These are phyloP conservation scores for Backusella sp. DNA, from an alignment of 192 early-diverging fungal genomes.

Conservation along the genomic window DNA sequence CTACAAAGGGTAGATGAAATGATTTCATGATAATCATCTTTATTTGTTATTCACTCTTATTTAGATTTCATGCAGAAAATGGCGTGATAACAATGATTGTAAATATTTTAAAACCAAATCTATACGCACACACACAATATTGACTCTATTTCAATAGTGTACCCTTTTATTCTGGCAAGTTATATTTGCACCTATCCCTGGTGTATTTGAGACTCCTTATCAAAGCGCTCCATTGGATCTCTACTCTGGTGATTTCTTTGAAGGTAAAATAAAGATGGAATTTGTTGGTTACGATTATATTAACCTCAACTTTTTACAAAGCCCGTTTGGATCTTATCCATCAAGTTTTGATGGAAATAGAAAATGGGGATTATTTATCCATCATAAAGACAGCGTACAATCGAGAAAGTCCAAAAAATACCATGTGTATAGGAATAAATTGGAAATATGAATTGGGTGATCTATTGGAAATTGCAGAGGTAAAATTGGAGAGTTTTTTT, in stretches of 20 bases:
- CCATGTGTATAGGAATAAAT: conserved; percentile 48
- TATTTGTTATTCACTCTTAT: background rate
- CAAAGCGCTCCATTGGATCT: conserved; percentile 69
- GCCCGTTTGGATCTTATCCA: conserved; percentile 41
- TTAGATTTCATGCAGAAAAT: conserved; percentile 62
- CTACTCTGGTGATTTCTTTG: conserved; percentile 61
- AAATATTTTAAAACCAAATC: background rate
- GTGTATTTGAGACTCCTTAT: conserved; percentile 70
- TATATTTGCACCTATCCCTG: conserved; percentile 58
- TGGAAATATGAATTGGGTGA: conserved; percentile 47
- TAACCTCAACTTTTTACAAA: background rate
- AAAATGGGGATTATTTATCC: conserved; percentile 23
- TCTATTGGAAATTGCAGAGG: conserved; percentile 50
- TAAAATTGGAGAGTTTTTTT: conserved; percentile 8
- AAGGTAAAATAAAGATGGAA: conserved; percentile 20
- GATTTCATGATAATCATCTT: too few relatives aligned
- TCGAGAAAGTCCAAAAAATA: conserved; percentile 37
- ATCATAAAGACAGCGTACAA: conserved; percentile 39
- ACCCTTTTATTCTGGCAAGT: conserved; percentile 71
- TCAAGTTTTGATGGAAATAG: conserved; percentile 37
- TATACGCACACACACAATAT: background rate
- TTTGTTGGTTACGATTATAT: background rate
- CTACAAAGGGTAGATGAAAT: conserved; percentile 45
- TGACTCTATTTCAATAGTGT: conserved; percentile 34
- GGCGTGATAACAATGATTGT: conserved; percentile 54